Conservation (phyloP, 257 asterid genomes). For the Rhazya stricta region DNA sequence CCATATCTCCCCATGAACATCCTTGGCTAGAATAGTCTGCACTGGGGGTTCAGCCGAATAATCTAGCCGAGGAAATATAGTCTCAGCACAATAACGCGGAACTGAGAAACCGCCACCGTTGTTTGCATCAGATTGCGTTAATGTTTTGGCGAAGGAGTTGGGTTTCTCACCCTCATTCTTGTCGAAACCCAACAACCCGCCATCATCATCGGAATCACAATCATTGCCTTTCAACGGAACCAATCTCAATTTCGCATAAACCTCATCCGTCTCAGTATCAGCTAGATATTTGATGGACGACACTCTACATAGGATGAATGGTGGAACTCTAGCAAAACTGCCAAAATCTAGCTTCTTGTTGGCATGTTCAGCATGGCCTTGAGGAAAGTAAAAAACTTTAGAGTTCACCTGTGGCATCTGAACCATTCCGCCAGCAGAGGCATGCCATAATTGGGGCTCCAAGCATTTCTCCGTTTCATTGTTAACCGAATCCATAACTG, state of each 20-base stretch:
- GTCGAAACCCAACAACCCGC: conserved; percentile 32
- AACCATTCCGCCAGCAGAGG: conserved; percentile 90
- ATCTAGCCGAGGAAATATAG: conserved; percentile 71
- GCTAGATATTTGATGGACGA: conserved; percentile 56
- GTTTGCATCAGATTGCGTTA: conserved; percentile 80
- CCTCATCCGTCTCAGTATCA: conserved; percentile 69
- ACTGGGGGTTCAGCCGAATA: conserved; percentile 79
- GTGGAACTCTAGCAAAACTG: conserved; percentile 41
- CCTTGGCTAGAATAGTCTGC: conserved; percentile 66
- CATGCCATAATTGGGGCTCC: conserved; percentile 84
- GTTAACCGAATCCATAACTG: conserved; percentile 48
- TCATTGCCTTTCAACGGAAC: conserved; percentile 40
- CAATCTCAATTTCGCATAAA: conserved; percentile 52
- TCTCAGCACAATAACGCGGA: conserved; percentile 80
- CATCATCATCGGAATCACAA: conserved; percentile 26
- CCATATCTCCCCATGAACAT: conserved; percentile 66
- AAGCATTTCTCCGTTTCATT: conserved; percentile 46
- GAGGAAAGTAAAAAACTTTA: conserved; percentile 66
- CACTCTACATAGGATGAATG: conserved; percentile 45
- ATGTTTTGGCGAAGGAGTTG: conserved; percentile 68
- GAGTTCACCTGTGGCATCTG: conserved; percentile 54
- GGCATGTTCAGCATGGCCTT: conserved; percentile 74
- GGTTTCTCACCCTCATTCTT: conserved; percentile 48
- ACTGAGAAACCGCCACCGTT: conserved; percentile 86
- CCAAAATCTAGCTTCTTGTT: conserved; percentile 42